Base-by-base conservation (phyloP, 495 filamentous ascomycete genomes). In the Sphaerosporella brunnea region DNA sequence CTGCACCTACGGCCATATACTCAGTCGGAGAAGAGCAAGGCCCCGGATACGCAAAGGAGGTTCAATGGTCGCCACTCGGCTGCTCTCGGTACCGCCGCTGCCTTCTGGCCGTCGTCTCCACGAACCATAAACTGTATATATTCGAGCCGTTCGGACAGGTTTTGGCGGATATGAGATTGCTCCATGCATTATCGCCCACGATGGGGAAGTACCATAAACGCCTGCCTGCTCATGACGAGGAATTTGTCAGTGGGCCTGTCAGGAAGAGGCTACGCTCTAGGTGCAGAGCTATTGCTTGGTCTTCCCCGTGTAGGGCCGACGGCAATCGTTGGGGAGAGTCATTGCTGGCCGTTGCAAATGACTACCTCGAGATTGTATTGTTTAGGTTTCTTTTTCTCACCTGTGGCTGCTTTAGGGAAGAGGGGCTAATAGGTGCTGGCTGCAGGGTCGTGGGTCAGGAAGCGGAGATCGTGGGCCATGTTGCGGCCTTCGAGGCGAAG, bases 11-110 rank as follows among this genome's bases (percentile, higher is more conserved):
- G 32, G 28, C 24, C 28, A 51, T 56, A 30, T 54, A 61, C 63
- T 78, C 75, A 7, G 63, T 80, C 37, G 78, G 72, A 2, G 74
- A 75, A 49, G 78, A 82, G 56, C 73, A 75, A 54, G 78, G 75
- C 3, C 51, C 58, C 4, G 72, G 71, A 43, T 65, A 60, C 37
- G 69, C 78, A 19, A 62, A 67, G 23, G 62, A 61, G 9, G 51
- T 80, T 21, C 64, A 64, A 15, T 82, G 78, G 78, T 78, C 75
- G 13, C 68, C 77, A 18, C 66, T 71, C 30, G 77, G 77, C 1
- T 55, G 78, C 9, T 74, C 65, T 28, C 69, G 68, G 51, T 71
- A 74, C 58, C 62, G 71, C 47, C 69, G 75, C 26, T 61, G 57
- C 36, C 53, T 72, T 19, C 63, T 82, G 9, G 72, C 69, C 7